These are phyloP conservation scores for Xylaria sp. DNA, from an alignment of 2,329 filamentous ascomycete genomes.

Conservation along the genomic window DNA sequence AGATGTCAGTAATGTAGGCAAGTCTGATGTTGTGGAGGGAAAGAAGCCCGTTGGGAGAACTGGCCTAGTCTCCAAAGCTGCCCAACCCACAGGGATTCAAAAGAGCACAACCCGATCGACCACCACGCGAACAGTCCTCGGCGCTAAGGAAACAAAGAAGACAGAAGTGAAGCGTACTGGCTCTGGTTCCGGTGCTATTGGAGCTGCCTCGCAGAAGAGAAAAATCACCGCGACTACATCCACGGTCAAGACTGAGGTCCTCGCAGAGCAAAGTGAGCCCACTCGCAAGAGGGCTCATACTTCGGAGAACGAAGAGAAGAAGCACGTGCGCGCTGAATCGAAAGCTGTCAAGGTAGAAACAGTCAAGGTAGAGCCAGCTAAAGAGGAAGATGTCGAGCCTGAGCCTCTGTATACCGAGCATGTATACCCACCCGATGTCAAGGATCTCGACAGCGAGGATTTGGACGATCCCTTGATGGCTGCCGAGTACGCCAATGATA, in stretches of 20 bases:
- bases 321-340: slow-evolving; percentile 51
- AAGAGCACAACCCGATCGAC: slow-evolving; percentile 69
- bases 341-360: slow-evolving; percentile 46
- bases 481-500: slow-evolving; percentile 95
- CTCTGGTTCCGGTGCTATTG: slow-evolving; percentile 75
- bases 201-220: slow-evolving; percentile 72
- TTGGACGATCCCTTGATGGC: slow-evolving; percentile 96
- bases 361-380: slow-evolving; percentile 46
- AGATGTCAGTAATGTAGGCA: slow-evolving; percentile 95
- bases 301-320: slow-evolving; percentile 60
- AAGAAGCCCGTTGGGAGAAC: slow-evolving; percentile 78
- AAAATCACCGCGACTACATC: slow-evolving; percentile 63
- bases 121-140: slow-evolving; percentile 70
- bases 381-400: slow-evolving; percentile 43
- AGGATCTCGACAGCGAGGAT: slow-evolving; percentile 86
- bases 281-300: slow-evolving; percentile 71
- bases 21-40: slow-evolving; percentile 74
- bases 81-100: slow-evolving; percentile 82
- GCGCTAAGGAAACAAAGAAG: slow-evolving; percentile 76
- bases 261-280: slow-evolving; percentile 73
- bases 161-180: slow-evolving; percentile 76
- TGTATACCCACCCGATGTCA: slow-evolving; percentile 55
- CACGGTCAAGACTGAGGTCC: slow-evolving; percentile 68
- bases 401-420: slow-evolving; percentile 43
- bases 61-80: slow-evolving; percentile 80